Conservation (phyloP, 2,329 filamentous ascomycete genomes). For the Cladophialophora psammophila region DNA sequence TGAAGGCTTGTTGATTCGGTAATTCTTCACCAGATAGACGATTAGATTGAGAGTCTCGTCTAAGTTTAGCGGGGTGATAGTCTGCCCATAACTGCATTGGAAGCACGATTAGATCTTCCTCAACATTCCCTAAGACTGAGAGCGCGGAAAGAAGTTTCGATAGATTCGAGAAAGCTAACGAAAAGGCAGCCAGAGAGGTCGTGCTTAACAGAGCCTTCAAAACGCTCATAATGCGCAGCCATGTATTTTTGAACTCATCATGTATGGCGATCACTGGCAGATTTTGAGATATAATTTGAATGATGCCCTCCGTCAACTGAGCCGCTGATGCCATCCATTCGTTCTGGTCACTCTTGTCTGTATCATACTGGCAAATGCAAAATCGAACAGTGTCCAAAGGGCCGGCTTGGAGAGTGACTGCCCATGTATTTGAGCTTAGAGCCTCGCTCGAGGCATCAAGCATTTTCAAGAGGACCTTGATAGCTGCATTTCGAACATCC, state of each 20-base stretch:
- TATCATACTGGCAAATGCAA: constrained; percentile 22
- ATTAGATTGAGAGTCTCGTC: constrained; percentile 33
- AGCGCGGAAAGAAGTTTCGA: constrained; percentile 27
- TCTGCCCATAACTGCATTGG: constrained; percentile 32
- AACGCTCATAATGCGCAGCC: constrained; percentile 29
- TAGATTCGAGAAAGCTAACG: constrained; percentile 32
- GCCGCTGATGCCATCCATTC: constrained; percentile 32
- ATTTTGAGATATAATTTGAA: constrained; percentile 30
- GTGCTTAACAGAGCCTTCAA: constrained; percentile 25
- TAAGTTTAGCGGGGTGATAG: constrained; percentile 27
- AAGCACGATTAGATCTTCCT: constrained; percentile 39
- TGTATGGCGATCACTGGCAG: constrained; percentile 27
- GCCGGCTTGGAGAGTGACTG: constrained; percentile 58
- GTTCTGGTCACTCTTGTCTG: constrained; percentile 7
- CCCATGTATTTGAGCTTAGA: constrained; percentile 32
- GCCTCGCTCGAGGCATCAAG: constrained; percentile 90
- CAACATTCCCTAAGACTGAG: constrained; percentile 11
- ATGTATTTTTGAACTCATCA: constrained; percentile 31
- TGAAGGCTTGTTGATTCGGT: constrained; percentile 40
- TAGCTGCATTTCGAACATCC: constrained; percentile 66
- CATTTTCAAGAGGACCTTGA: constrained; percentile 89
- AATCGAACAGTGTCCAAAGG: constrained; percentile 23
- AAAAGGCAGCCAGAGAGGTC: constrained; percentile 24
- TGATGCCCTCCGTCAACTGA: constrained; percentile 32
- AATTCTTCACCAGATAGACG: constrained; percentile 16